Base-by-base conservation (phyloP, 2,329 filamentous ascomycete genomes). In the Chaetomium sp. region DNA sequence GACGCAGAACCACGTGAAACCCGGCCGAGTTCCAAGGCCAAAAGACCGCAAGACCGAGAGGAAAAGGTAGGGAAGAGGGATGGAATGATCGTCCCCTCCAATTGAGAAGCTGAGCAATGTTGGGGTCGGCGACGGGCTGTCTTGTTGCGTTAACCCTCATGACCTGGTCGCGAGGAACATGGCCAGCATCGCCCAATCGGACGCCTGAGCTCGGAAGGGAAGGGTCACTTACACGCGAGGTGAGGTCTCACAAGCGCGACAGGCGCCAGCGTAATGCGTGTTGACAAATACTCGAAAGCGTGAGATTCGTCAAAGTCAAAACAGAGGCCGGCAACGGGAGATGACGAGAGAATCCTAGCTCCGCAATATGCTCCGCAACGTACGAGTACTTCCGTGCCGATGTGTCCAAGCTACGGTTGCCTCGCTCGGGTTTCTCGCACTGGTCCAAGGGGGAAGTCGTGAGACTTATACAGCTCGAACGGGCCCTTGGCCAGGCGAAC, bases 401-500 rank as follows among this genome's bases (percentile, higher is more conserved):
- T 27, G 19, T 27, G 19, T 27, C 19, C 19, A 27, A 27, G 19
- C 3, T 27, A 27, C 19, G 19, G 19, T 27, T 27, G 19, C 19
- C 19, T 27, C 19, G 19, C 19, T 27, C 19, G 19, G 19, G 19
- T 27, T 27, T 27, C 19, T 27, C 19, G 19, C 19, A 27, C 19
- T 27, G 19, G 19, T 27, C 19, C 19, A 27, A 27, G 19, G 19
- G 19, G 19, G 19, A 27, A 27, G 19, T 27, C 19, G 19, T 10
- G 34, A 34, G 52, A 57, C 56, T 62, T 60, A 60, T 56, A 60
- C 52, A 35, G 52, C 37, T 47, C n/a, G 38, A 37, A 51, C 42
- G 44, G 41, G 38, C 34, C 14, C 37, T 42, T 33, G 44, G 14
- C 35, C 19, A 27, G 33, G 11, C n/a, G 40, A n/a, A 47, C 43